Conservation (phyloP, 169 alveolate genomes). For the Cystoisospora suis region DNA sequence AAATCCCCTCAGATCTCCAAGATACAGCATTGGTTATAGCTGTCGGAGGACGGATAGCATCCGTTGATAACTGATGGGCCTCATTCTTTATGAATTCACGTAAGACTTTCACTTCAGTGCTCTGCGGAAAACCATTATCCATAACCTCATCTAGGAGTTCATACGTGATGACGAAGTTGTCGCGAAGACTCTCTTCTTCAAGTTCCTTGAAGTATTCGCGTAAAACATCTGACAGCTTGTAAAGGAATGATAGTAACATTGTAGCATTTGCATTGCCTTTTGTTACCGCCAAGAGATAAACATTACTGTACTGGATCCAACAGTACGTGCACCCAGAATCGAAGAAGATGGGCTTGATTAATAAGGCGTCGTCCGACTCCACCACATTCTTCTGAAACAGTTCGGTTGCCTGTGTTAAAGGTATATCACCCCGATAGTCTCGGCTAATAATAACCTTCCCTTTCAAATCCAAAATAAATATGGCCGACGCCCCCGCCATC, state of each 20-base stretch:
- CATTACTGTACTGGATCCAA: constrained; percentile 96
- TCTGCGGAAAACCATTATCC: constrained; percentile 99
- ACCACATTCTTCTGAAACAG: constrained; percentile 60
- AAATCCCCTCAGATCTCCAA: constrained; percentile 95
- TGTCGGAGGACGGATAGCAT: constrained; percentile 86
- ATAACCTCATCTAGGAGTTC: constrained; percentile 98
- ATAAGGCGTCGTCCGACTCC: constrained; percentile 92
- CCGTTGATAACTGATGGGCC: constrained; percentile 85
- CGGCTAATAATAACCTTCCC: constrained; percentile 90
- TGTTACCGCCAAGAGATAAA: constrained; percentile 84
- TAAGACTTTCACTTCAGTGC: constrained; percentile 87
- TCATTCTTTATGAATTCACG: constrained; percentile 94
- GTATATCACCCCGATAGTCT: constrained; percentile 92
- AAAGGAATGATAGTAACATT: constrained; percentile 80
- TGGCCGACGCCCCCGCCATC: constrained; percentile 93
- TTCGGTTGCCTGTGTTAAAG: constrained; percentile 69
- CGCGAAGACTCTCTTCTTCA: constrained; percentile 98
- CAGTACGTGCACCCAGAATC: constrained; percentile 94
- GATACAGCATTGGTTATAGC: constrained; percentile 95
- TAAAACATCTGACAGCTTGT: constrained; percentile 88
- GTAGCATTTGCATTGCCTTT: constrained; percentile 83
- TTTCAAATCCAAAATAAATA: constrained; percentile 90
- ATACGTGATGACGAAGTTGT: constrained; percentile 98
- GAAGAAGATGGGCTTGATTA: constrained; percentile 92
- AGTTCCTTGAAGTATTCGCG: constrained; percentile 95